A percentile compares a stretch with the other conserved stretches of the same genome.
These are phyloP conservation scores for Phialophora verrucosa DNA, from an alignment of 2,329 filamentous ascomycete genomes.

Conservation along the genomic window DNA sequence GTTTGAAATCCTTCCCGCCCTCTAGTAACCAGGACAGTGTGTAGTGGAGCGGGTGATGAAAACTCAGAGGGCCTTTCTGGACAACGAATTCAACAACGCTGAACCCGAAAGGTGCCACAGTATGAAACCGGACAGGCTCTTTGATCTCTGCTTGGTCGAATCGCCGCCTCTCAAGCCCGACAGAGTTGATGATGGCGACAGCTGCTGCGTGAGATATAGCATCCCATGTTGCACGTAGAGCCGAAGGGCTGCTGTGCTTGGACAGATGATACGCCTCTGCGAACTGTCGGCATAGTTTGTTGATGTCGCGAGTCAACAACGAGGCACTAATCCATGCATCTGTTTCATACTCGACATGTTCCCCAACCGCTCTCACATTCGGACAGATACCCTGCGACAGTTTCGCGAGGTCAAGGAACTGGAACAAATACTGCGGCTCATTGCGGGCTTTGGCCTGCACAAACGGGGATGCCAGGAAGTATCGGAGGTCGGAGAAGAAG, in stretches of 20 bases:
- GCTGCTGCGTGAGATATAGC: constrained; percentile 70
- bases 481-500: constrained; percentile 94
- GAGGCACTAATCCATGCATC: constrained; percentile 98
- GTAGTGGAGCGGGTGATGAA: constrained; percentile 96
- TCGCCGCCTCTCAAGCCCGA: constrained; percentile 83
- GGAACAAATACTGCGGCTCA: constrained; percentile 85
- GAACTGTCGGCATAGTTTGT: constrained; percentile 85
- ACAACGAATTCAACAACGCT: constrained; percentile 85
- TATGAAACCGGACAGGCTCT: constrained; percentile 82
- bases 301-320: constrained; percentile 91
- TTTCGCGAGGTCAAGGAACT: constrained; percentile 94
- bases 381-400: constrained; percentile 97
- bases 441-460: constrained; percentile 83
- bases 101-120: constrained; percentile 52
- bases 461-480: constrained; percentile 84
- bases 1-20: constrained; percentile 65
- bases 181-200: constrained; percentile 83
- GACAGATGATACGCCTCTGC: constrained; percentile 73
- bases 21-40: constrained; percentile 95
- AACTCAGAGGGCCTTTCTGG: constrained; percentile 89
- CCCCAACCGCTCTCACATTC: constrained; percentile 86
- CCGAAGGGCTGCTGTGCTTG: constrained; percentile 21
- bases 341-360: constrained; percentile 97
- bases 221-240: constrained; percentile 60
- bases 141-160: constrained; percentile 90